Percentiles rank a stretch among this genome's conserved stretches.
These are phyloP conservation scores for Pseudocercospora macadamiae DNA, from an alignment of 2,329 filamentous ascomycete species.

Conservation along the genomic window DNA sequence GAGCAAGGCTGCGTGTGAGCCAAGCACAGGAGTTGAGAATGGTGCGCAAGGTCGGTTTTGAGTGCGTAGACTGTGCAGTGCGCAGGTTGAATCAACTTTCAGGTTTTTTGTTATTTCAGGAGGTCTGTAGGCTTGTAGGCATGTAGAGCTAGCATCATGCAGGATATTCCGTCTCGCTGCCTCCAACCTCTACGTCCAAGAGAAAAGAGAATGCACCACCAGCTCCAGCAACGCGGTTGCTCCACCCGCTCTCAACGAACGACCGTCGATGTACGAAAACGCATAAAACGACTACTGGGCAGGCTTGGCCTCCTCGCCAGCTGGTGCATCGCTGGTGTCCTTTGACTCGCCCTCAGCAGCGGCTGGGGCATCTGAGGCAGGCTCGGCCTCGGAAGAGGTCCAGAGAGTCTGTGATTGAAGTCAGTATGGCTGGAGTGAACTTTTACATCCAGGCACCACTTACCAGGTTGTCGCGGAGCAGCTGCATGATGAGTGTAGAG, in stretches of 20 bases:
- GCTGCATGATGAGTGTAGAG: slow-evolving; percentile 98
- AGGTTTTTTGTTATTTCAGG: slow-evolving; percentile 22
- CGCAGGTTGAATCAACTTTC: slow-evolving; percentile 20
- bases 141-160: slow-evolving; percentile 29
- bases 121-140: slow-evolving; percentile 26
- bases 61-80: neutral
- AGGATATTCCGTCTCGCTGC: slow-evolving; percentile 25
- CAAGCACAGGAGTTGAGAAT: slow-evolving; percentile 4
- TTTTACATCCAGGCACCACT: slow-evolving; percentile 22
- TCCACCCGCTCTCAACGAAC: slow-evolving; percentile 27
- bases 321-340: slow-evolving; percentile 59
- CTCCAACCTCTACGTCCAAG: slow-evolving; percentile 32
- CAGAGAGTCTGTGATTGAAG: slow-evolving; percentile 75
- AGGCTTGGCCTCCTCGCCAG: slow-evolving; percentile 54
- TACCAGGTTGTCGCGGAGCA: slow-evolving; percentile 94
- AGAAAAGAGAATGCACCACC: slow-evolving; percentile 29
- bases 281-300: slow-evolving; percentile 41
- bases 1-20: slow-evolving; percentile 2
- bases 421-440: slow-evolving; percentile 27
- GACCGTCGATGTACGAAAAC: slow-evolving; percentile 30
- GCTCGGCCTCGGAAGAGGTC: slow-evolving; percentile 98
- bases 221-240: slow-evolving; percentile 28
- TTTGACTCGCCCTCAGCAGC: slow-evolving; percentile 56
- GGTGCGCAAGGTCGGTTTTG: slow-evolving; percentile 5
- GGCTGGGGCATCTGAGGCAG: slow-evolving; percentile 56